phyloP scores from a whole-genome alignment of 176 grass and related monocot species.

The Rhynchospora tenuis region DNA sequence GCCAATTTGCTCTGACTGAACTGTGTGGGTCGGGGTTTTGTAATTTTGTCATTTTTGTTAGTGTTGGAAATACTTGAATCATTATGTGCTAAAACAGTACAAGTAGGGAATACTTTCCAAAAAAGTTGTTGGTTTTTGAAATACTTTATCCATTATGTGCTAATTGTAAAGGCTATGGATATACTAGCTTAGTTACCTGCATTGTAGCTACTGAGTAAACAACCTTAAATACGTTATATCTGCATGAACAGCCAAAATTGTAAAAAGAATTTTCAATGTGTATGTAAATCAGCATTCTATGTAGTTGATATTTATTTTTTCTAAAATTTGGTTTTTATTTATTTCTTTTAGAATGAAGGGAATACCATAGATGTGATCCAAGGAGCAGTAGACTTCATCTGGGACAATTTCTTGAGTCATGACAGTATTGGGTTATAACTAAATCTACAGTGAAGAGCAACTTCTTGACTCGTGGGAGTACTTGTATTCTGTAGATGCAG shows the following conservation, averaged over 20 bases:
- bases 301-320: neutral
- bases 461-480: neutral
- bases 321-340: neutral
- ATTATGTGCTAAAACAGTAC: neutral
- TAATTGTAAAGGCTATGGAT: neutral
- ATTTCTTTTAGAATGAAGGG: conserved; percentile 17
- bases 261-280: neutral
- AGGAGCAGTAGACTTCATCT: conserved; percentile 23
- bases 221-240: neutral
- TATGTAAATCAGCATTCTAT: neutral
- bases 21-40: no score
- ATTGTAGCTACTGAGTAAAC: neutral
- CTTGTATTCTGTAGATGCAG: neutral
- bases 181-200: neutral
- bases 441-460: neutral
- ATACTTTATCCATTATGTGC: neutral
- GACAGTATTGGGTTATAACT: neutral
- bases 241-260: neutral
- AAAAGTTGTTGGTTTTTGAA: neutral
- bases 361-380: conserved; percentile 1
- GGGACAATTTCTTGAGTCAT: conserved; percentile 17
- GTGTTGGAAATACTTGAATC: neutral
- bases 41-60: neutral
- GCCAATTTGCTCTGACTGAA: neutral
- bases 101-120: no score